Percentiles rank a stretch among this genome's conserved stretches.
Conservation (phyloP, 805 yeast genomes). For the Myxozyma geophila region DNA sequence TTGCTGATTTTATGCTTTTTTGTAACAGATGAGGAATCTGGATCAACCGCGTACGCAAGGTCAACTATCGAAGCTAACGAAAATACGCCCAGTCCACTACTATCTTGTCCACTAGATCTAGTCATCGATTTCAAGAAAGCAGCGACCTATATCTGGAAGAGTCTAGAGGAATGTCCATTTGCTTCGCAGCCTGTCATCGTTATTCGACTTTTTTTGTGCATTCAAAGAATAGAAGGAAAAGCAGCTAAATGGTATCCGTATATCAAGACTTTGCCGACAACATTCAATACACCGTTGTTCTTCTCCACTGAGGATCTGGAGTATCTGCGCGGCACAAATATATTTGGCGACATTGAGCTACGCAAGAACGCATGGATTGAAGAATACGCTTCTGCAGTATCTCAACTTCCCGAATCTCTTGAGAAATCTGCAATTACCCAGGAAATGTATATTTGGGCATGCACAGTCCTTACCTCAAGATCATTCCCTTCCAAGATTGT, state of each 20-base stretch:
- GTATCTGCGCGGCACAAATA: conserved; percentile 68
- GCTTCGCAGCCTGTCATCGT: conserved; percentile 19
- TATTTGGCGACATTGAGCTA: conserved; percentile 59
- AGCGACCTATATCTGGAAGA: conserved; percentile 13
- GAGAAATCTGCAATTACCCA: conserved; percentile 14
- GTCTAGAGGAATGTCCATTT: conserved; percentile 14
- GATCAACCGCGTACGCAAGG: conserved; percentile 26
- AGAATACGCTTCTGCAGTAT: conserved; percentile 57
- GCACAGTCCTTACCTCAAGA: conserved; percentile 70
- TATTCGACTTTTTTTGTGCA: conserved; percentile 28
- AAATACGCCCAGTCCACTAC: neutral
- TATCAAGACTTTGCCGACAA: conserved; percentile 54
- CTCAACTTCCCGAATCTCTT: conserved; percentile 25
- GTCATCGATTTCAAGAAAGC: conserved; percentile 31
- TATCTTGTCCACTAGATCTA: conserved; percentile 28
- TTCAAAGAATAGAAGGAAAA: conserved; percentile 15
- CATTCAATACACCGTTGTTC: conserved; percentile 64
- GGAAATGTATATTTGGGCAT: conserved; percentile 69
- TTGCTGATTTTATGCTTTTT: neutral
- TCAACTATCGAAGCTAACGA: conserved; percentile 7
- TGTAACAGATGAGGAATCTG: conserved; percentile 14
- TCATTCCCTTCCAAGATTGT: conserved; percentile 75
- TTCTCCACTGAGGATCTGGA: conserved; percentile 62
- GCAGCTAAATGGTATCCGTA: conserved; percentile 51
- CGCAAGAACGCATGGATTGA: conserved; percentile 53